Evolutionary conservation across 2,329 filamentous ascomycete genomes (phyloP), one percentile per base, ranked within the genome.

Genomic region (Pyricularia pennisetigena): DNA sequence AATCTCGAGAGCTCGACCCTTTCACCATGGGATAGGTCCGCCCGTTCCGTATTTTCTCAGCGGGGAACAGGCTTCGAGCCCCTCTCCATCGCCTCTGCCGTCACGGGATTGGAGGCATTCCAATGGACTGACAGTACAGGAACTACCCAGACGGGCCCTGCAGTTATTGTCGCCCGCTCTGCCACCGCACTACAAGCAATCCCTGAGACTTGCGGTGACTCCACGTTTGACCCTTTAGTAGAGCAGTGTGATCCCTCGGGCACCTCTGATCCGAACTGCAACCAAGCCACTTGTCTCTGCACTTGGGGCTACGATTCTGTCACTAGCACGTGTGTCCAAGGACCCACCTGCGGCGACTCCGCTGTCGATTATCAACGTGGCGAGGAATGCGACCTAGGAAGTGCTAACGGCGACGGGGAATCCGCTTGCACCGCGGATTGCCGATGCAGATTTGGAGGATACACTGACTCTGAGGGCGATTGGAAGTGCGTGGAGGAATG

Each of bases 381-480:
- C 10, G 80, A 81, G 70, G 78, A 81, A 65, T 81, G 80, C 62
- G 80, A 81, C 66, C 75, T 78, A 66, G 78, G 78, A 1, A 49
- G 68, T 0, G 32, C 66, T 16, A 80, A 81, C 66, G 75, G 74
- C 0, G 69, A 69, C 0, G 70, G 74, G 12, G 78, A 73, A 4
- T 76, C 77, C 68, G 73, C 73, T 24, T 81, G 79, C 71, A 79
- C 78, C 49, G 70, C 70, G 6, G 77, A 78, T 14, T 81, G 79
- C 71, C 77, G 76, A 69, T 80, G 78, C 63, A 65, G 75, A 32
- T 74, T 70, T 65, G 77, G 76, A 70, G 64, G 57, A n/a, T 61
- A 61, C 24, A 16, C 12, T 7, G 57, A 61, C 49, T 23, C 57
- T 23, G 12, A 23, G 3, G 57, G 57, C n/a, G 2, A 61, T 12